Conservation (phyloP, 169 alveolate genomes). For the Theileria luwenshuni region DNA sequence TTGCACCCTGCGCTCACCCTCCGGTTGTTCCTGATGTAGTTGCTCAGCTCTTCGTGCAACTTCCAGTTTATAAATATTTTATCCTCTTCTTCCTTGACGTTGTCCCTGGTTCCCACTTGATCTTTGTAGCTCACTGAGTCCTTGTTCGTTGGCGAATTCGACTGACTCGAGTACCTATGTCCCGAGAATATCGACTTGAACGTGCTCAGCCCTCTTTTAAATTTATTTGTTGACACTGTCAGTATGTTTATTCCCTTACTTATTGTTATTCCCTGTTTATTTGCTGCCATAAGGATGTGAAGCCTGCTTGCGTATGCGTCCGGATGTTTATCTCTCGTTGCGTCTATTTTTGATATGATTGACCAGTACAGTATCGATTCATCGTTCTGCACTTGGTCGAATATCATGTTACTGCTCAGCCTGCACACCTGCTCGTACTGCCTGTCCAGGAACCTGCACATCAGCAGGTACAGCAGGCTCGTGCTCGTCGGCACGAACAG, state of each 20-base stretch:
- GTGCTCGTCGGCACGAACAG: conserved; percentile 61
- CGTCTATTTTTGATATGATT: conserved; percentile 46
- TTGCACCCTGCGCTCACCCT: conserved; percentile 73
- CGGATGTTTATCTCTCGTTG: conserved; percentile 55
- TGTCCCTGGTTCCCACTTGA: background rate
- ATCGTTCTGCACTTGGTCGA: conserved; percentile 54
- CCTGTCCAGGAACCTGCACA: conserved; percentile 64
- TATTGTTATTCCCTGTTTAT: conserved; percentile 56
- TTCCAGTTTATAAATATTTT: conserved; percentile 44
- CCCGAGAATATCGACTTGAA: conserved; percentile 31
- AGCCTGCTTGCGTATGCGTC: conserved; percentile 67
- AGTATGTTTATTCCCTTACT: conserved; percentile 54
- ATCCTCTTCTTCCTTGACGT: conserved; percentile 16
- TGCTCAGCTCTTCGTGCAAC: conserved; percentile 49
- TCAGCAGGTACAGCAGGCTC: conserved; percentile 55
- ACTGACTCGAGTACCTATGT: background rate
- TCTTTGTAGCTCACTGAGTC: conserved; percentile 4
- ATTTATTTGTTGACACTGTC: conserved; percentile 12
- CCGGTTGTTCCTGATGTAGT: conserved; percentile 46
- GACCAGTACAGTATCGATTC: conserved; percentile 62
- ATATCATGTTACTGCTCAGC: conserved; percentile 40
- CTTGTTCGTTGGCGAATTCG: background rate
- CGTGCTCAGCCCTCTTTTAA: conserved; percentile 12
- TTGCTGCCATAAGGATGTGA: conserved; percentile 63
- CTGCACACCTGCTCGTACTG: conserved; percentile 71